Evolutionary conservation across 1,139 yeast species (phyloP).

Genomic region (Yamadazyma oceani): DNA sequence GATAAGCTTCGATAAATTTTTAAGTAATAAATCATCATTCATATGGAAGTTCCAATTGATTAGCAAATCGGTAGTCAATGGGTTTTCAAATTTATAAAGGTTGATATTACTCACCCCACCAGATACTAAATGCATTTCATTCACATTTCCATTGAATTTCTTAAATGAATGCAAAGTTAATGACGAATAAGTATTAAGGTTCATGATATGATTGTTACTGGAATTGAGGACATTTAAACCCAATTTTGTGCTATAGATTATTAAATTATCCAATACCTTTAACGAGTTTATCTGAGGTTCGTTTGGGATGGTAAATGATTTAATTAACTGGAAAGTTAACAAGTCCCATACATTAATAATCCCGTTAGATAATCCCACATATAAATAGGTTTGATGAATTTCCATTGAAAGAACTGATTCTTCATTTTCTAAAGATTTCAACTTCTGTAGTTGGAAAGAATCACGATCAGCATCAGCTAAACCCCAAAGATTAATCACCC

Average conservation of each 20-base stretch:
- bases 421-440: slow-evolving; percentile 58
- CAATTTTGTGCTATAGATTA: slow-evolving; percentile 13
- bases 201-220: slow-evolving; percentile 5
- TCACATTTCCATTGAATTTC: neutral
- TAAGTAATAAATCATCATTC: slow-evolving; percentile 61
- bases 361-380: slow-evolving; percentile 78
- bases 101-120: slow-evolving; percentile 34
- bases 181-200: slow-evolving; percentile 8
- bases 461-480: slow-evolving; percentile 12
- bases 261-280: slow-evolving; percentile 10
- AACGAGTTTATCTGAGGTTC: slow-evolving; percentile 17
- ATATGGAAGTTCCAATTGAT: slow-evolving; percentile 48
- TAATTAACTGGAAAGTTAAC: slow-evolving; percentile 69
- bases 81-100: slow-evolving; percentile 7
- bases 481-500: slow-evolving; percentile 76
- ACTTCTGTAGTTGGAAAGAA: slow-evolving; percentile 15
- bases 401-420: slow-evolving; percentile 72
- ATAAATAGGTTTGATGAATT: slow-evolving; percentile 61
- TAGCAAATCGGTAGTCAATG: neutral
- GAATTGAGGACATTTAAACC: slow-evolving; percentile 12
- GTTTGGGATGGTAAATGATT: slow-evolving; percentile 45
- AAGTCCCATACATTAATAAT: slow-evolving; percentile 80
- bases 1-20: slow-evolving; percentile 60
- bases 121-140: slow-evolving; percentile 25
- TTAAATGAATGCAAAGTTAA: slow-evolving; percentile 9